phyloP scores from a whole-genome alignment of 345 rosid genomes.

The Rhodomyrtus tomentosa region DNA sequence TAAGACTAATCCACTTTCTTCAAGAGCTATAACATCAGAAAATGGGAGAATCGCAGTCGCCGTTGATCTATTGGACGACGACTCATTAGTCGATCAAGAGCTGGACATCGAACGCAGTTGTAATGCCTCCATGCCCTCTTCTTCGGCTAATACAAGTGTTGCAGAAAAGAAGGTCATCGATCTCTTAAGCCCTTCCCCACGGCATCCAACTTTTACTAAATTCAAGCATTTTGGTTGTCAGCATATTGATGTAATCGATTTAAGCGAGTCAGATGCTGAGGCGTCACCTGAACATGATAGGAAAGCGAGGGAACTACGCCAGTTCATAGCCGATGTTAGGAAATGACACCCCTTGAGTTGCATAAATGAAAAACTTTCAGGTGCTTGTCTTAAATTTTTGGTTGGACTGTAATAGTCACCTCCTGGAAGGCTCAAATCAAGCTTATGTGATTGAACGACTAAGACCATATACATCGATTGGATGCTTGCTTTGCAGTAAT shows the following conservation, averaged over 20 bases:
- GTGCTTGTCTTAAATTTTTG: background rate
- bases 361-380: background rate
- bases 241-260: slow-evolving; percentile 27
- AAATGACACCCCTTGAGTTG: slow-evolving; percentile 28
- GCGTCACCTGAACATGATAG: slow-evolving; percentile 42
- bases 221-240: slow-evolving; percentile 12
- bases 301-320: slow-evolving; percentile 56
- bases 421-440: background rate
- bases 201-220: slow-evolving; percentile 5
- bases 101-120: slow-evolving; percentile 6
- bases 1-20: slow-evolving; percentile 5
- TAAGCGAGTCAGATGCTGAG: slow-evolving; percentile 69
- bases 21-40: slow-evolving; percentile 9
- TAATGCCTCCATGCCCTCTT: background rate
- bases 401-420: background rate
- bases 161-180: slow-evolving; percentile 42
- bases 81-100: slow-evolving; percentile 7
- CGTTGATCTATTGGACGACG: background rate
- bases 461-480: background rate
- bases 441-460: background rate
- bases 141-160: background rate
- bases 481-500: background rate
- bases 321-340: slow-evolving; percentile 41
- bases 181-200: slow-evolving; percentile 67
- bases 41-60: slow-evolving; percentile 3